Conservation (phyloP, 2,329 filamentous ascomycete genomes). For the Lojkania enalia region DNA sequence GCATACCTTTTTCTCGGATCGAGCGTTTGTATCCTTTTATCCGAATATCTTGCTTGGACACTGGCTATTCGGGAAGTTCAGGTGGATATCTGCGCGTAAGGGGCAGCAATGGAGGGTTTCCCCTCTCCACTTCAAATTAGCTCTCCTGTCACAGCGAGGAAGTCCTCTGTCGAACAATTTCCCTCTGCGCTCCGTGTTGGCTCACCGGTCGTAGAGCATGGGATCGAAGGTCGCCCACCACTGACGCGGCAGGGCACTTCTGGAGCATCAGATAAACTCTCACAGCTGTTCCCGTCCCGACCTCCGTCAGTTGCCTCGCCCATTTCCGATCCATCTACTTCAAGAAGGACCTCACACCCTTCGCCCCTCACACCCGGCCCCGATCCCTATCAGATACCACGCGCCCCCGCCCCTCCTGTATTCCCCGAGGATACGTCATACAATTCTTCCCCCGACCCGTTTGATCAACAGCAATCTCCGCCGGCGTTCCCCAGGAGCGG, state of each 20-base stretch:
- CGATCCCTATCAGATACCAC: slow-evolving; percentile 33
- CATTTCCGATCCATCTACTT: slow-evolving; percentile 23
- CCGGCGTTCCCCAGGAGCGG: slow-evolving; percentile 24
- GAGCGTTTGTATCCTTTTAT: no score
- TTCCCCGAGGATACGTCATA: slow-evolving; percentile 39
- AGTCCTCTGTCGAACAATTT: slow-evolving; percentile 23
- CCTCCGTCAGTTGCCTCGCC: slow-evolving; percentile 32
- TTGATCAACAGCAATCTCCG: slow-evolving; percentile 21
- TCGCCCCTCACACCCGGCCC: slow-evolving; percentile 32
- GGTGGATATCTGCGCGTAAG: neutral
- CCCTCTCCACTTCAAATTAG: slow-evolving; percentile 37
- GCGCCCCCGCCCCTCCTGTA: slow-evolving; percentile 36
- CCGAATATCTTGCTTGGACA: no score
- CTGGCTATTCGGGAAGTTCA: no score
- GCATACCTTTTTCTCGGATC: no score
- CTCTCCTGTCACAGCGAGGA: slow-evolving; percentile 26
- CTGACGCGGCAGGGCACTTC: slow-evolving; percentile 34
- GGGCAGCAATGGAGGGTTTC: slow-evolving; percentile 30
- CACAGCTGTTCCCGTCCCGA: slow-evolving; percentile 43
- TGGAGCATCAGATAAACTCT: slow-evolving; percentile 34
- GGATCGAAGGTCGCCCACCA: slow-evolving; percentile 24
- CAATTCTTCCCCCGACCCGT: slow-evolving; percentile 24
- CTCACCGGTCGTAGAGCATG: slow-evolving; percentile 28
- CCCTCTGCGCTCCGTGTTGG: slow-evolving; percentile 35
- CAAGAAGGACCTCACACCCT: slow-evolving; percentile 35